These are phyloP conservation scores for Lichtheimia hyalospora DNA, from an alignment of 371 early-diverging fungal genomes.

Conservation along the genomic window DNA sequence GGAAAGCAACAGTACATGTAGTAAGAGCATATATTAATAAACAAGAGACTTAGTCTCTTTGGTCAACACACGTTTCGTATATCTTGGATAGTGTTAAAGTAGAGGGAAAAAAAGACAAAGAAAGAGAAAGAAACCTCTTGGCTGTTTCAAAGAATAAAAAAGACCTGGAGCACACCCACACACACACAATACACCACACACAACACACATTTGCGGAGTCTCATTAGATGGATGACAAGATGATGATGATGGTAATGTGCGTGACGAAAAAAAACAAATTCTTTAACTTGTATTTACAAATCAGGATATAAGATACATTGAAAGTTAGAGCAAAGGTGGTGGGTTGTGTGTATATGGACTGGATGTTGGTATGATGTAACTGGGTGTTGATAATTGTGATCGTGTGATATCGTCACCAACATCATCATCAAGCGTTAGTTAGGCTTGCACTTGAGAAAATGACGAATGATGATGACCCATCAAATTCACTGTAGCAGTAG, in stretches of 20 bases:
- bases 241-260: background rate
- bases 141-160: background rate
- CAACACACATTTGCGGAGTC: too few species aligned
- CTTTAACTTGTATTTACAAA: background rate
- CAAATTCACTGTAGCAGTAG: background rate
- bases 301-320: background rate
- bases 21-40: background rate
- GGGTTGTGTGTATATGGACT: background rate
- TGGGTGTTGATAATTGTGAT: too few species aligned
- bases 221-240: too few species aligned
- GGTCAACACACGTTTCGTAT: background rate
- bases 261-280: background rate
- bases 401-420: too few species aligned
- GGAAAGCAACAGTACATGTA: background rate
- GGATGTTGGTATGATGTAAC: background rate
- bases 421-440: too few species aligned
- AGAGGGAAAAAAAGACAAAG: background rate
- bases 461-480: conserved; percentile 56
- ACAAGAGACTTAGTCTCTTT: conserved; percentile 3
- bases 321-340: background rate
- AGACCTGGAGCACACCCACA: too few species aligned
- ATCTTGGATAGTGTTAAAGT: background rate
- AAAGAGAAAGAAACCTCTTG: background rate
- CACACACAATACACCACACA: too few species aligned
- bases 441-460: too few species aligned